Evolutionary conservation across 164 flowering plant genomes (phyloP).

Genomic region (Tetrastigma voinierianum): DNA sequence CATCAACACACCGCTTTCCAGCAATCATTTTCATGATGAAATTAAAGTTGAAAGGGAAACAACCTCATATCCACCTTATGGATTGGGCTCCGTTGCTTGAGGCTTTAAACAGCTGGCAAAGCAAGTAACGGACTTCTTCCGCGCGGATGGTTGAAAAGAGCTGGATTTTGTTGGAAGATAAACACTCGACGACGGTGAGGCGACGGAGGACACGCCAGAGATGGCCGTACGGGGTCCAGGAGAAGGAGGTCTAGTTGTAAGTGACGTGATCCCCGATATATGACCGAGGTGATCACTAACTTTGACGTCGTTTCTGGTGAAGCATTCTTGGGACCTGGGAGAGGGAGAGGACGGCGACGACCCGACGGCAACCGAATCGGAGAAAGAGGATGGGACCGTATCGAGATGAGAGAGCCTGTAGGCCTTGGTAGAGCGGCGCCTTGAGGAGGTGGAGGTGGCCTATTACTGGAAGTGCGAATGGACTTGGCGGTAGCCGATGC

Average conservation of each 20-base stretch:
- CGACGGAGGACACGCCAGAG: slow-evolving; percentile 21
- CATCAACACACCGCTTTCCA: neutral
- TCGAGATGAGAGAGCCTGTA: slow-evolving; percentile 6
- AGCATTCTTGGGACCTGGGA: slow-evolving; percentile 25
- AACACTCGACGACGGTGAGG: neutral
- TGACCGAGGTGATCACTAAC: slow-evolving; percentile 28
- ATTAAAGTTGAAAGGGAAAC: neutral
- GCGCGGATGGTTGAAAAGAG: neutral
- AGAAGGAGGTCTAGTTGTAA: slow-evolving; percentile 7
- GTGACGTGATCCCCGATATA: neutral
- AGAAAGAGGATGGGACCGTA: slow-evolving; percentile 13
- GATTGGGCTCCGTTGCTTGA: neutral
- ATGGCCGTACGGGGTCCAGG: slow-evolving; percentile 12
- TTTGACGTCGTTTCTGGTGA: slow-evolving; percentile 29
- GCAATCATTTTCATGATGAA: slow-evolving; percentile 1
- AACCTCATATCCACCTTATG: slow-evolving; percentile 1
- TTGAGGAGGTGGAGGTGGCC: slow-evolving; percentile 16
- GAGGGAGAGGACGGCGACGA: slow-evolving; percentile 20
- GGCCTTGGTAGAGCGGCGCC: slow-evolving; percentile 8
- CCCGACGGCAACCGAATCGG: slow-evolving; percentile 10
- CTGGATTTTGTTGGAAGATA: slow-evolving; percentile 4
- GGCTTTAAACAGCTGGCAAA: neutral
- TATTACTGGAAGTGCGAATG: slow-evolving; percentile 6
- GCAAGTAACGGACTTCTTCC: slow-evolving; percentile 1
- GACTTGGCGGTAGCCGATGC: neutral